These are phyloP conservation scores for Leptographium galeiforme DNA, from an alignment of 2,329 filamentous ascomycete genomes.

Conservation along the genomic window DNA sequence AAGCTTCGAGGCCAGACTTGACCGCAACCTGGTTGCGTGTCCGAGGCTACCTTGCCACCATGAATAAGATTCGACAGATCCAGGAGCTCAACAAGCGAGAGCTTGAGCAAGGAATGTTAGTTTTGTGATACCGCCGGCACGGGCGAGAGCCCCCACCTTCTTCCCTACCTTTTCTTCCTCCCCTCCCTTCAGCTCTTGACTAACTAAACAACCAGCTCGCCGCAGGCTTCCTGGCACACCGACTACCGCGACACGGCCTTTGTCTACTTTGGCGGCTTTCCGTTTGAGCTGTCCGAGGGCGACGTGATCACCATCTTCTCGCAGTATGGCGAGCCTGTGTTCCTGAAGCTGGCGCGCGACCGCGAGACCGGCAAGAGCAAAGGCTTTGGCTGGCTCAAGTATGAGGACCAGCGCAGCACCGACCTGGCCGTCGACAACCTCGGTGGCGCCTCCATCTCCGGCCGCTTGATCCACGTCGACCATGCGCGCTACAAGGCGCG, in stretches of 20 bases:
- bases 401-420: slow-evolving; percentile 92
- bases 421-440: slow-evolving; percentile 95
- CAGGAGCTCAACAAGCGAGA: slow-evolving; percentile 89
- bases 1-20: too few relatives aligned
- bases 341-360: slow-evolving; percentile 83
- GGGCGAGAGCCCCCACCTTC: too few relatives aligned
- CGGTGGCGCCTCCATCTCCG: slow-evolving; percentile 70
- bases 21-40: too few relatives aligned
- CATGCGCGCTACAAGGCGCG: slow-evolving; percentile 83
- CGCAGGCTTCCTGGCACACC: slow-evolving; percentile 87
- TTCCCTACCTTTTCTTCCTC: slow-evolving; percentile 8
- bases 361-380: slow-evolving; percentile 92
- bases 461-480: slow-evolving; percentile 72
- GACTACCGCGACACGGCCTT: slow-evolving; percentile 95
- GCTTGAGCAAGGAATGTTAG: slow-evolving; percentile 73
- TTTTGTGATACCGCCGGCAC: slow-evolving; percentile 10
- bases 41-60: slow-evolving; percentile 23
- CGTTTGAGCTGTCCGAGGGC: slow-evolving; percentile 86
- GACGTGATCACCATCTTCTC: slow-evolving; percentile 95
- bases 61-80: slow-evolving; percentile 92
- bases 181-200: slow-evolving; percentile 6
- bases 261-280: slow-evolving; percentile 87
- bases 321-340: slow-evolving; percentile 89
- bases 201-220: slow-evolving; percentile 36
- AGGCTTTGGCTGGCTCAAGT: slow-evolving; percentile 94